phyloP scores from a whole-genome alignment of 2,329 filamentous ascomycete species.

The Calycina marina region DNA sequence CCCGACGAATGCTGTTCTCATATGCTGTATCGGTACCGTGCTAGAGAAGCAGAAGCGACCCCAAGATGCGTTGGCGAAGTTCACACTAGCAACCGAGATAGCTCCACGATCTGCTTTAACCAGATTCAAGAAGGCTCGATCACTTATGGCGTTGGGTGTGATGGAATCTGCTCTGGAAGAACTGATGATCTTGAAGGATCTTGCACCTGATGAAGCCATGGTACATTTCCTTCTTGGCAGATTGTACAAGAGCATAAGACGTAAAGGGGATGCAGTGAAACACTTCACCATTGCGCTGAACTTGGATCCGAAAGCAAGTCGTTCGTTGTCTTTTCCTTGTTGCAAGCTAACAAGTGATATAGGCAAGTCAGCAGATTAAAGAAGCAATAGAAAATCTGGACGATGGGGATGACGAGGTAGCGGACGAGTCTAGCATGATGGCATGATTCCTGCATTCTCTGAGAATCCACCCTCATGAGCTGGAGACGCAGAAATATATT shows the following conservation, averaged over 20 bases:
- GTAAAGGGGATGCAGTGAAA: conserved; percentile 68
- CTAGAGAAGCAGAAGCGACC: conserved; percentile 80
- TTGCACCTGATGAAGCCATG: conserved; percentile 87
- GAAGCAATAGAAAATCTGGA: conserved; percentile 88
- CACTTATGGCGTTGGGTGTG: conserved; percentile 61
- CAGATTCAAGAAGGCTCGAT: conserved; percentile 84
- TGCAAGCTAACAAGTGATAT: conserved; percentile 7
- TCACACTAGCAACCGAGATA: conserved; percentile 67
- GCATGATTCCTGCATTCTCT: too few species aligned
- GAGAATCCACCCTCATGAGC: too few species aligned
- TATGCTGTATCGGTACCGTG: conserved; percentile 83
- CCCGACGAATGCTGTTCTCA: conserved; percentile 80
- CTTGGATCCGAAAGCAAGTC: conserved; percentile 77
- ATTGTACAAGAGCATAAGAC: conserved; percentile 58
- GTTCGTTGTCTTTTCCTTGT: conserved; percentile 3
- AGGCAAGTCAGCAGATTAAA: conserved; percentile 91
- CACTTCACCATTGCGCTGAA: conserved; percentile 93
- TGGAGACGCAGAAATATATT: too few species aligned
- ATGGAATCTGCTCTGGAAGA: conserved; percentile 65
- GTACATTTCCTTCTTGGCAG: conserved; percentile 91
- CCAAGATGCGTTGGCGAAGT: conserved; percentile 64
- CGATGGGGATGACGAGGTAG: conserved; percentile 49
- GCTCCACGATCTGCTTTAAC: conserved; percentile 71
- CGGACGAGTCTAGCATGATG: conserved; percentile 43
- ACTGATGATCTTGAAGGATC: conserved; percentile 73